Percentiles rank a stretch among this genome's conserved stretches.
phyloP scores from a whole-genome alignment of 2,329 filamentous ascomycete species.

The Penicillium sp. region DNA sequence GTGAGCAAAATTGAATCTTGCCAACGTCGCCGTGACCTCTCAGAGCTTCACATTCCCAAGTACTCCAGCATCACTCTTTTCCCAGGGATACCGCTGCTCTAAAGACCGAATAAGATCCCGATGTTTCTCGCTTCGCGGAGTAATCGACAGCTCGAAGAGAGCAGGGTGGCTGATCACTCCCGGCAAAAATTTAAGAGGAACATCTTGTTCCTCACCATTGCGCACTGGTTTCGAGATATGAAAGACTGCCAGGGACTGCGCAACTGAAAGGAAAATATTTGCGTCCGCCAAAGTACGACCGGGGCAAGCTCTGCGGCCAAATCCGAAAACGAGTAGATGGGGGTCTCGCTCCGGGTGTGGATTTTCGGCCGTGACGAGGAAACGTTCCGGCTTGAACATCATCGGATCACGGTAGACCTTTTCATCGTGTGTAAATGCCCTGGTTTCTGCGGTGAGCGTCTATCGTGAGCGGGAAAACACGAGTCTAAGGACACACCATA shows the following conservation, averaged over 20 bases:
- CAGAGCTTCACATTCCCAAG: not conserved
- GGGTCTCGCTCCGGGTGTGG: slow-evolving; percentile 43
- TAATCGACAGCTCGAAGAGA: slow-evolving; percentile 31
- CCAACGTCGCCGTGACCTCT: too few species aligned
- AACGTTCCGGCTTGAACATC: slow-evolving; percentile 49
- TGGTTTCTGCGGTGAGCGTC: slow-evolving; percentile 14
- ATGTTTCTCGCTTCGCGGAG: slow-evolving; percentile 19
- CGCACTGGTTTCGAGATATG: slow-evolving; percentile 19
- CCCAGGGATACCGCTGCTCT: slow-evolving; percentile 42
- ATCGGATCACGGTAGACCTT: slow-evolving; percentile 39
- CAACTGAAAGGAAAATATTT: slow-evolving; percentile 22
- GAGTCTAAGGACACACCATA: slow-evolving; percentile 34
- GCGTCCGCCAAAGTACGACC: slow-evolving; percentile 23
- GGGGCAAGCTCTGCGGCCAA: slow-evolving; percentile 26
- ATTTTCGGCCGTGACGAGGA: slow-evolving; percentile 30
- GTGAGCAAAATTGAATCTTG: too few species aligned
- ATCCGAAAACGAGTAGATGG: slow-evolving; percentile 28
- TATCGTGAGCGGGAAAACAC: not conserved
- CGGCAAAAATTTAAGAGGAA: slow-evolving; percentile 15
- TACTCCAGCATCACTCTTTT: slow-evolving; percentile 39
- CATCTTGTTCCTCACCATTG: slow-evolving; percentile 16
- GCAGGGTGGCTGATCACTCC: slow-evolving; percentile 39
- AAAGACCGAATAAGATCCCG: slow-evolving; percentile 36
- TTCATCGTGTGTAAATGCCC: slow-evolving; percentile 46
- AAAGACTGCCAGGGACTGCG: slow-evolving; percentile 22